Conservation (phyloP, 352 stramenopile genomes). For the Phytophthora agathidicida region DNA sequence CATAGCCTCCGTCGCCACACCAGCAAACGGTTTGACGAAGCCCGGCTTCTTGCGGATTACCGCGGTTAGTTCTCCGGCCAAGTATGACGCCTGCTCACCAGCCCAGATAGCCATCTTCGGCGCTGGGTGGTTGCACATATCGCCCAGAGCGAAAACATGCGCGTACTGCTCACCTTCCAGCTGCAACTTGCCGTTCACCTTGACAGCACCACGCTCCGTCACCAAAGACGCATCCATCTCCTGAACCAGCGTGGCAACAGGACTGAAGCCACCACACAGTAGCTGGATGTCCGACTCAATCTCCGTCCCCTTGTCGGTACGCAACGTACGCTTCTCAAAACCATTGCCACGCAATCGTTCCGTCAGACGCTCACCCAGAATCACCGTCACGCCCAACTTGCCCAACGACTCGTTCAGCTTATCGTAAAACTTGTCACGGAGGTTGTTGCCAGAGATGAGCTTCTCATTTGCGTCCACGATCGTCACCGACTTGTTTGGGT, state of each 20-base stretch:
- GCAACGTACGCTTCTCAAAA: slow-evolving; percentile 48
- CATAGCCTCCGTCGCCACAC: slow-evolving; percentile 15
- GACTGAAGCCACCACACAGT: slow-evolving; percentile 47
- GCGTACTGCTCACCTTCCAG: slow-evolving; percentile 48
- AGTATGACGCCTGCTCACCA: slow-evolving; percentile 46
- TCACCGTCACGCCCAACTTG: slow-evolving; percentile 54
- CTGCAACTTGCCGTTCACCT: slow-evolving; percentile 58
- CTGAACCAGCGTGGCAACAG: slow-evolving; percentile 36
- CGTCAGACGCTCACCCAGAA: slow-evolving; percentile 55
- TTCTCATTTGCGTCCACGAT: slow-evolving; percentile 46
- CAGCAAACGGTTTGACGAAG: slow-evolving; percentile 38
- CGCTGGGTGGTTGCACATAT: slow-evolving; percentile 54
- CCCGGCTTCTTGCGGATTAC: slow-evolving; percentile 24
- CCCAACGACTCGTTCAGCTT: slow-evolving; percentile 28
- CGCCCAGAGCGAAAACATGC: slow-evolving; percentile 61
- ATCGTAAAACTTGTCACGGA: slow-evolving; percentile 57
- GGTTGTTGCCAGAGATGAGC: slow-evolving; percentile 44
- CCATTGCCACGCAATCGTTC: slow-evolving; percentile 46
- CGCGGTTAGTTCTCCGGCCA: slow-evolving; percentile 41
- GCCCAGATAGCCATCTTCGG: slow-evolving; percentile 55
- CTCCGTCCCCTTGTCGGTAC: slow-evolving; percentile 53
- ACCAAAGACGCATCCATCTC: slow-evolving; percentile 55
- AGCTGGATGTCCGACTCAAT: slow-evolving; percentile 69
- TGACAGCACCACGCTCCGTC: slow-evolving; percentile 41
- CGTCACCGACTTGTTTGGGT: slow-evolving; percentile 62